A percentile compares a stretch with the other conserved stretches of the same genome.
phyloP scores from a whole-genome alignment of 2,329 filamentous ascomycete species.

The Keithomyces neogunnii region DNA sequence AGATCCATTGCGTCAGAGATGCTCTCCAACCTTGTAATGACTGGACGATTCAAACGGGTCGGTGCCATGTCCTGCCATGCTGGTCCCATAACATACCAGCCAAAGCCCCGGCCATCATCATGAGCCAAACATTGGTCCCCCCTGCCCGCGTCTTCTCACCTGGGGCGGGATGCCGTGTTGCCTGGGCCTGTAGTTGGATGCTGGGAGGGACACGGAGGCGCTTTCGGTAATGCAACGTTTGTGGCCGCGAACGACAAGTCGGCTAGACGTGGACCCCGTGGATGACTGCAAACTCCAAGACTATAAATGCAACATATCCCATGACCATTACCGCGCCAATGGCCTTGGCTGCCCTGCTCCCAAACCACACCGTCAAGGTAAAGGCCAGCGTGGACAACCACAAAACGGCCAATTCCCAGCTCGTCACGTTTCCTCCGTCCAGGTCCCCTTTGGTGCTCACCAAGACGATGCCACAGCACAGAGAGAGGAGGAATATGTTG shows the following conservation, averaged over 20 bases:
- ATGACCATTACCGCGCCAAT: not conserved
- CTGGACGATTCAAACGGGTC: slow-evolving; percentile 43
- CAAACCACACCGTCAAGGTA: slow-evolving; percentile 13
- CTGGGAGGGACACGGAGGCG: not conserved
- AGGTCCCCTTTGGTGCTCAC: slow-evolving; percentile 3
- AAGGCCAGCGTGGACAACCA: slow-evolving; percentile 12
- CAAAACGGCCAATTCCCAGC: slow-evolving; percentile 10
- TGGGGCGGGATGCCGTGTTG: not conserved
- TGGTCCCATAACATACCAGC: slow-evolving; percentile 41
- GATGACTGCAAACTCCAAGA: not conserved
- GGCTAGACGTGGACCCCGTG: not conserved
- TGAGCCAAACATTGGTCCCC: too few relatives aligned
- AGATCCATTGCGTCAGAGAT: too few relatives aligned
- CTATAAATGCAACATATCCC: not conserved
- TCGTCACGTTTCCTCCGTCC: slow-evolving; percentile 6
- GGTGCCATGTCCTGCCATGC: slow-evolving; percentile 38
- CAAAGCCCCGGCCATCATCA: too few relatives aligned
- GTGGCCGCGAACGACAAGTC: not conserved
- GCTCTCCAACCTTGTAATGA: slow-evolving; percentile 25
- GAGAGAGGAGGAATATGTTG: slow-evolving; percentile 44
- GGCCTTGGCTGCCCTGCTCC: slow-evolving; percentile 2
- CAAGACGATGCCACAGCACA: slow-evolving; percentile 35
- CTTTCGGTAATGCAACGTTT: too few relatives aligned
- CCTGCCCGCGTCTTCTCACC: too few relatives aligned
- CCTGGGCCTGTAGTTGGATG: not conserved